Percentiles rank a stretch among this genome's conserved stretches.
phyloP scores from a whole-genome alignment of 495 filamentous ascomycete genomes.

The Talaromyces stipitatus region DNA sequence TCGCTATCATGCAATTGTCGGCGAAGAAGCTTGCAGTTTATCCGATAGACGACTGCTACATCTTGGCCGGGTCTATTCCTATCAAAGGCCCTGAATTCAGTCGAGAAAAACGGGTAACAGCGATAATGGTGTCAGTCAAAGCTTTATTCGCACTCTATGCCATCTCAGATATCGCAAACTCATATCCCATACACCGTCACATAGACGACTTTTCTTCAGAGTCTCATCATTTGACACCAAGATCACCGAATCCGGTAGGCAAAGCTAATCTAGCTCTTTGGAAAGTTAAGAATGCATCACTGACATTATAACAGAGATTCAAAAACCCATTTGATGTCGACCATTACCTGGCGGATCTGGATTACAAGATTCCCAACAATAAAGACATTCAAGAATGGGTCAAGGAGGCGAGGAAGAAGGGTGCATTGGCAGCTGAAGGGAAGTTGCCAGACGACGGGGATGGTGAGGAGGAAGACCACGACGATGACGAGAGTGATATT shows the following conservation, averaged over 20 bases:
- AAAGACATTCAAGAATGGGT: conserved; percentile 5
- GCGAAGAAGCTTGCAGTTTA: no score
- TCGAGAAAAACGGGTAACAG: not conserved
- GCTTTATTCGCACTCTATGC: not conserved
- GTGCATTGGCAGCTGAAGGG: not conserved
- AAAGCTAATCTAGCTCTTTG: not conserved
- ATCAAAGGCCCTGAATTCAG: no score
- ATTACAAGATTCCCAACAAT: conserved; percentile 3
- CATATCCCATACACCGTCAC: not conserved
- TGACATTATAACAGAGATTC: not conserved
- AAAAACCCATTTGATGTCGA: conserved; percentile 4
- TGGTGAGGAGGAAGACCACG: not conserved
- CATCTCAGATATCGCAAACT: not conserved
- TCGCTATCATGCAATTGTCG: not conserved
- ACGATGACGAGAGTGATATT: not conserved
- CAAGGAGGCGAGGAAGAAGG: conserved; percentile 1
- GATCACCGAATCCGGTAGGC: not conserved
- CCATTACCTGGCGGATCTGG: not conserved
- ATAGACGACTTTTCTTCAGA: not conserved
- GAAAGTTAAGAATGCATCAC: not conserved
- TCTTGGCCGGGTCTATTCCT: no score
- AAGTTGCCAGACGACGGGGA: not conserved
- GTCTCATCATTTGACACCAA: not conserved
- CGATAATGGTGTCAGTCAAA: conserved; percentile 1
- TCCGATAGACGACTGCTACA: no score